A percentile compares a stretch with the other conserved stretches of the same genome.
These are phyloP conservation scores for Pleurotus djamor DNA, from an alignment of 768 basidiomycete species.

Conservation along the genomic window DNA sequence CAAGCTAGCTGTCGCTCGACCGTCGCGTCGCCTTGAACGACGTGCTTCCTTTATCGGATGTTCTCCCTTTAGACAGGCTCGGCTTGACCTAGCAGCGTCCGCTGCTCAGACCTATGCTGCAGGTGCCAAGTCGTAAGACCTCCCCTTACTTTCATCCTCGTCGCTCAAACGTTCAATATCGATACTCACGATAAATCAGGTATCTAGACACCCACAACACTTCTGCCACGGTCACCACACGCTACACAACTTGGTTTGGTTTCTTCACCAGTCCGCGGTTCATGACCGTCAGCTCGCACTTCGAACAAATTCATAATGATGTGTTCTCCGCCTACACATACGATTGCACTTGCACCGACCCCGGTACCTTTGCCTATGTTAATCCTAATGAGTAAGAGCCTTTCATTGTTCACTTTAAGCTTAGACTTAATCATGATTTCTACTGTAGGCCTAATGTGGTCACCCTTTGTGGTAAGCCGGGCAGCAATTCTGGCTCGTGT, in stretches of 20 bases:
- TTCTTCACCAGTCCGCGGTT: constrained; percentile 33
- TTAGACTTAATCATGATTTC: neutral
- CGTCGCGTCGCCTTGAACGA: constrained; percentile 18
- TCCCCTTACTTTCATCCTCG: neutral
- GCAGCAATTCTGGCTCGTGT: neutral
- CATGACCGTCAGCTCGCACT: constrained; percentile 35
- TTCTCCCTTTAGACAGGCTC: constrained; percentile 29
- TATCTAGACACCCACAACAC: constrained; percentile 5
- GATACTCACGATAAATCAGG: constrained; percentile 20
- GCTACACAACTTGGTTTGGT: constrained; percentile 55
- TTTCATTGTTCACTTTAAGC: neutral
- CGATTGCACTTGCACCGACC: constrained; percentile 35
- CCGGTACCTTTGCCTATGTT: constrained; percentile 34
- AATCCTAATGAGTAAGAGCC: constrained; percentile 26
- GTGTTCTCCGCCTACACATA: constrained; percentile 27
- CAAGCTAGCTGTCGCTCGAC: constrained; percentile 23
- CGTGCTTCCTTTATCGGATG: constrained; percentile 38
- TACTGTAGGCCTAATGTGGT: constrained; percentile 32
- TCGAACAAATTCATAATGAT: constrained; percentile 28
- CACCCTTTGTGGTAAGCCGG: constrained; percentile 35
- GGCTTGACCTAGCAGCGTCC: constrained; percentile 32
- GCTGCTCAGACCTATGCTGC: constrained; percentile 37
- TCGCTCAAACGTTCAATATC: neutral
- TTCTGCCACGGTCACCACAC: constrained; percentile 32
- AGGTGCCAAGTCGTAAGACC: constrained; percentile 24